Conservation (phyloP, 108 stramenopile species). For the Nannochloropsis oceanica region DNA sequence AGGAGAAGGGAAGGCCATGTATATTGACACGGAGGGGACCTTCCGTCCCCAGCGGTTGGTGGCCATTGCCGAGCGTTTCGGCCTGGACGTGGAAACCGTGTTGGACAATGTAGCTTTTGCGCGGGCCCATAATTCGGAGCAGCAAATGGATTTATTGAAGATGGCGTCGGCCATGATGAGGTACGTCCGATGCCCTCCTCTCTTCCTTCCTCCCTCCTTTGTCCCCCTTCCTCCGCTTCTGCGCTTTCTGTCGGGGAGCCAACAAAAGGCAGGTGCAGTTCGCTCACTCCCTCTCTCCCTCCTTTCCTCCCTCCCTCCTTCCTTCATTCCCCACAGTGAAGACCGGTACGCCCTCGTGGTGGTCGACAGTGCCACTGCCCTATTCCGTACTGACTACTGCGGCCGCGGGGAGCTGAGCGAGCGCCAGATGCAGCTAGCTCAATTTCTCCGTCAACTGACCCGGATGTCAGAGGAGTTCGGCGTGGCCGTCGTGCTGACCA, state of each 20-base stretch:
- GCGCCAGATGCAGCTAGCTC: conserved; percentile 91
- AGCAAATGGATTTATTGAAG: conserved; percentile 91
- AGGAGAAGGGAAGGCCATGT: conserved; percentile 97
- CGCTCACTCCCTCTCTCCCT: neutral
- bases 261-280: neutral
- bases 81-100: conserved; percentile 69
- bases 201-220: neutral
- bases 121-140: conserved; percentile 97
- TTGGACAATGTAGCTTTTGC: conserved; percentile 98
- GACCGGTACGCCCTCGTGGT: conserved; percentile 89
- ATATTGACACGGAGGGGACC: conserved; percentile 98
- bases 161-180: conserved; percentile 97
- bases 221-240: neutral
- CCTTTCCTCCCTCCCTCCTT: neutral
- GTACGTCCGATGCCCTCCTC: conserved; percentile 43
- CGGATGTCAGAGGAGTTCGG: conserved; percentile 95
- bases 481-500: conserved; percentile 95
- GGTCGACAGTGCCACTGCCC: conserved; percentile 94
- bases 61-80: conserved; percentile 95
- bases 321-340: neutral
- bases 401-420: conserved; percentile 94
- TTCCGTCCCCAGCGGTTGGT: conserved; percentile 87
- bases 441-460: conserved; percentile 90
- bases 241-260: neutral
- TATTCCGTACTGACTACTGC: conserved; percentile 97